Evolutionary conservation across 192 early-diverging fungal genomes (phyloP), one percentile per base, ranked within the genome.

Genomic region (Podochytrium sp.): DNA sequence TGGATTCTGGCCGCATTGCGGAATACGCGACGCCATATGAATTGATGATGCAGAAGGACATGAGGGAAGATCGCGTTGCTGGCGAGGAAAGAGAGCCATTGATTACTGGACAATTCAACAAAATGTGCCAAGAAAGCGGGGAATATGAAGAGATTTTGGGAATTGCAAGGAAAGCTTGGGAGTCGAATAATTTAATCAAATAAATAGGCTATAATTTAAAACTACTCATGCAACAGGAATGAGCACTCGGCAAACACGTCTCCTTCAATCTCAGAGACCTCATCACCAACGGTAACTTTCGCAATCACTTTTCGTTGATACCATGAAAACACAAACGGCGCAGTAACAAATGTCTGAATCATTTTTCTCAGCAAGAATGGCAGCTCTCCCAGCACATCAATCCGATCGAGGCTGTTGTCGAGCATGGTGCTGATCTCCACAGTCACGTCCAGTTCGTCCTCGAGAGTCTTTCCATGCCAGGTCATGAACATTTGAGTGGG

Each of bases 301-400:
- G 91, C 91, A 16, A 81, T 82, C 2, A 88, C 89, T 32, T 87
- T 85, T 62, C 23, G 10, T 41, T 94, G 90, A 62, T 91, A 90
- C 90, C 95, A 96, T 79, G 96, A 94, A 79, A 95, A 98, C 32
- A 95, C 86, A 70, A 90, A 96, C 37, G 96, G 96, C 71, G 93
- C 92, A 27, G 94, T 95, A 34, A 98, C 90, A 70, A 96, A 89
- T 0, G 94, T 90, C 80, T 96, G 92, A 47, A 98, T 92, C 43
- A 96, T 76, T 65, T 93, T 95, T 53, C 92, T 87, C 16, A 98
- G 52, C 35, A 96, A 79, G 79, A 87, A 98, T 16, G 96, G 95
- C 76, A 98, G 87, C 72, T 95, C 93, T 27, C 84, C 79, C 47
- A 98, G 79, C 14, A 96, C 85, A 78, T 98, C 95, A 57, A 98